Evolutionary conservation across 257 asterid species (phyloP), one percentile per base, ranked within the genome.

Genomic region (Solanum gracilifrons): DNA sequence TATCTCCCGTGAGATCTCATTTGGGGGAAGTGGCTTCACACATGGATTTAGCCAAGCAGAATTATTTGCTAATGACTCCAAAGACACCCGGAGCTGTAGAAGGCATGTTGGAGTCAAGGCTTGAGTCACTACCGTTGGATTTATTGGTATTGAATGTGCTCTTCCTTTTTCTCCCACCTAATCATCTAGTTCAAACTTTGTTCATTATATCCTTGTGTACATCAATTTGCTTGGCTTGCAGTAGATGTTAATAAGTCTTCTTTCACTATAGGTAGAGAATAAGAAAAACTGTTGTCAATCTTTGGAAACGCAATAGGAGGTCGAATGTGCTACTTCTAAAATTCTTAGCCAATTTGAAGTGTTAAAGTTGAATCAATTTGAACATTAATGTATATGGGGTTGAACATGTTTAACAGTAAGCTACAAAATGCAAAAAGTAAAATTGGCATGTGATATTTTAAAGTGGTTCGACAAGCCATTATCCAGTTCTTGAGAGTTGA

Each of bases 61-160:
- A 84, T 90, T 92, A 87, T 90, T 83, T 93, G 87, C 94, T 87
- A 90, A 91, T 37, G 79, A 95, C 95, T 20, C 99, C 98, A 5
- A 93, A 87, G 92, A 95, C 99, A 23, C 98, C 98, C 7, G 83
- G 91, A 80, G 90, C 89, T 55, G 95, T 66, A 90, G 93, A 90
- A 41, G 80, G 36, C 3, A 87, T 80, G 87, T 93, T 91, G 3
- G 98, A 93, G 90, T 95, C 98, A 5, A 90, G 98, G 91, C 96
- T 97, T 0, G 99, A 95, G 90, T 93, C 98, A 60, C 98, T 97
- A 86, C 99, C 98, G 6, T 55, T 85, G 91, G 99, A 97, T 92
- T 87, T 97, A 75, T 95, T 97, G 99, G 99, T 97, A 95, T 62
- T 29, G n/a, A 83, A 21, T 87, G 73, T 32, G 20, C 72, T 37